Evolutionary conservation across 805 yeast species (phyloP).

Genomic region (Metschnikowia koreensis): DNA sequence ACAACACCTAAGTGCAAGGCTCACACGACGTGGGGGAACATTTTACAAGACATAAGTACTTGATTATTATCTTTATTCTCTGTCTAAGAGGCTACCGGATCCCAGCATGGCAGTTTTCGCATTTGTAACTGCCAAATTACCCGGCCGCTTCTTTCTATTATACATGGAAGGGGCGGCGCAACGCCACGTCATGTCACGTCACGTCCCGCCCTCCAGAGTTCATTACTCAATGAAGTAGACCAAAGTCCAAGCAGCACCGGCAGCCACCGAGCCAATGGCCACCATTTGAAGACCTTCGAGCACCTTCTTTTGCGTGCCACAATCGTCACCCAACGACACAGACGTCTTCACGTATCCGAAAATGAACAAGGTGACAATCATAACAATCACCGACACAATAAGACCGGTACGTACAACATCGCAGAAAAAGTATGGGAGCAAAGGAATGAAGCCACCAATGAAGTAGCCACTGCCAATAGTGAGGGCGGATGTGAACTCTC

Average conservation of each 20-base stretch:
- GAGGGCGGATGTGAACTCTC: conserved; percentile 82
- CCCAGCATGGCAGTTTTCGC: background rate
- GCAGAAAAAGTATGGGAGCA: conserved; percentile 87
- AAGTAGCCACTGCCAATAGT: conserved; percentile 90
- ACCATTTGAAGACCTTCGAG: conserved; percentile 90
- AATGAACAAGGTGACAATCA: conserved; percentile 80
- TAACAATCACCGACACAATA: conserved; percentile 67
- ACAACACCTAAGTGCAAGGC: too few relatives aligned
- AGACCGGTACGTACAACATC: conserved; percentile 74
- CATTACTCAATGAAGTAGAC: conserved; percentile 67
- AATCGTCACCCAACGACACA: conserved; percentile 78
- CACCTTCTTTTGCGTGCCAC: conserved; percentile 57
- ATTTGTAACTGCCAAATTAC: background rate
- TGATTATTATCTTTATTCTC: too few relatives aligned
- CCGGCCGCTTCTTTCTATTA: conserved; percentile 4
- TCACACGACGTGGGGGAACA: too few relatives aligned
- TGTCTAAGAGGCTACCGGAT: background rate
- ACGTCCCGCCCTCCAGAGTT: too few relatives aligned
- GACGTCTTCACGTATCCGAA: conserved; percentile 87
- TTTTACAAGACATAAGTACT: too few relatives aligned
- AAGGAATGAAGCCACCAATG: conserved; percentile 88
- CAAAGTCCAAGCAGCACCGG: conserved; percentile 93
- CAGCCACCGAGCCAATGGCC: conserved; percentile 94
- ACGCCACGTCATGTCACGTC: too few relatives aligned
- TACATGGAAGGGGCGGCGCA: background rate